Conservation (phyloP, 345 rosid genomes). For the Eutrema japonicum region DNA sequence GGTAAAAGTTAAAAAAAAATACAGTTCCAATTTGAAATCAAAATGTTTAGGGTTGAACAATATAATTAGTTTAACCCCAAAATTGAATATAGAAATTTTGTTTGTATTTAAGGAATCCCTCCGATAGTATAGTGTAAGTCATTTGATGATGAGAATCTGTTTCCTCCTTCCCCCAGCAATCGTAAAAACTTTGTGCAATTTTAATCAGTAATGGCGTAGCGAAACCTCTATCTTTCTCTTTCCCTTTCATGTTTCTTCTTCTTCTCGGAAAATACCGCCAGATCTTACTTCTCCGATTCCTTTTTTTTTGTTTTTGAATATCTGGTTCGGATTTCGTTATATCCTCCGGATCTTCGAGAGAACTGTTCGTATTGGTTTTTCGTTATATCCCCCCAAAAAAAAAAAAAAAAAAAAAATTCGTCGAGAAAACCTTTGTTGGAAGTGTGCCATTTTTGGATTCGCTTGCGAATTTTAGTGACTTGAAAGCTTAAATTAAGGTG, state of each 20-base stretch:
- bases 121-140: background rate
- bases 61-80: no score
- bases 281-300: slow-evolving; percentile 5
- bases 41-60: no score
- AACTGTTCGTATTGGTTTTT: background rate
- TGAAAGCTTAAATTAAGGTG: slow-evolving; percentile 20
- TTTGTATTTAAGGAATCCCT: background rate
- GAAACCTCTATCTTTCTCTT: slow-evolving; percentile 4
- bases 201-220: slow-evolving; percentile 16
- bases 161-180: background rate
- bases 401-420: slow-evolving; percentile 1
- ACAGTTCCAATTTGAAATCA: background rate
- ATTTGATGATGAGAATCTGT: background rate
- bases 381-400: no score
- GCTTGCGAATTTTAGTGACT: background rate
- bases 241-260: background rate
- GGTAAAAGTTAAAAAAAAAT: no score
- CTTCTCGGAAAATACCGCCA: background rate
- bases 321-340: background rate
- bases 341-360: background rate
- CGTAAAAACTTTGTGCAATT: background rate
- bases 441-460: slow-evolving; percentile 31
- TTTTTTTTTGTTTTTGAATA: background rate
- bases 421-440: slow-evolving; percentile 21
- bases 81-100: no score